phyloP scores from a whole-genome alignment of 2,329 filamentous ascomycete species.

The Phoma sp. region DNA sequence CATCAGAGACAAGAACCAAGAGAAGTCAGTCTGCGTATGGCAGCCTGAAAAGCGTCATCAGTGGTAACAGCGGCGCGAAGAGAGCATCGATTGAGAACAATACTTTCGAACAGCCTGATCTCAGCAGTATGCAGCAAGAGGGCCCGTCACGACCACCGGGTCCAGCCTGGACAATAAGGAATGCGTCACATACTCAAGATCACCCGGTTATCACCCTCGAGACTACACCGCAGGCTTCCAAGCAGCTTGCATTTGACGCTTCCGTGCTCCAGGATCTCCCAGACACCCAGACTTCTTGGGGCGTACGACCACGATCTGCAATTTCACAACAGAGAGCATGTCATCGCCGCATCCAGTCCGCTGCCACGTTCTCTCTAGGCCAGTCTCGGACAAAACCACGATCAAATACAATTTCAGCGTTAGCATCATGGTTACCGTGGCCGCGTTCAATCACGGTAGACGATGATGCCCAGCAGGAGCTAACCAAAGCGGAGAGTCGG shows the following conservation, averaged over 20 bases:
- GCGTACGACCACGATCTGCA: constrained; percentile 20
- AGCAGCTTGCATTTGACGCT: constrained; percentile 44
- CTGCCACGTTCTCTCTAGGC: constrained; percentile 24
- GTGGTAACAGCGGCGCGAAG: constrained; percentile 43
- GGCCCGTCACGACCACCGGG: constrained; percentile 22
- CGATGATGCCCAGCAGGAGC: constrained; percentile 25
- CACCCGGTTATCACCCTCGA: constrained; percentile 44
- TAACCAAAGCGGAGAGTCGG: constrained; percentile 40
- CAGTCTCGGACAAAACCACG: constrained; percentile 22
- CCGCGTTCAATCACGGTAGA: constrained; percentile 30
- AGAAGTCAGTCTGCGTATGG: constrained; percentile 47
- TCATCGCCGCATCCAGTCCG: constrained; percentile 34
- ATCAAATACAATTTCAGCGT: constrained; percentile 39
- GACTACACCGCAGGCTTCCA: constrained; percentile 41
- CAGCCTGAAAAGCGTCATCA: constrained; percentile 48
- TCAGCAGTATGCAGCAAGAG: constrained; percentile 15
- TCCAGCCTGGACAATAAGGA: constrained; percentile 39
- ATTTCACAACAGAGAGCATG: constrained; percentile 15
- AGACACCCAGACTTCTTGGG: constrained; percentile 9
- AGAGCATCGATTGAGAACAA: constrained; percentile 31
- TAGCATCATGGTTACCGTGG: constrained; percentile 47
- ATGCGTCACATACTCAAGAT: constrained; percentile 28
- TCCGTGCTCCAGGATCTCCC: constrained; percentile 36
- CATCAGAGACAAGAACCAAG: constrained; percentile 32
- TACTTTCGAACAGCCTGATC: constrained; percentile 27